A percentile compares a stretch with the other conserved stretches of the same genome.
Conservation (phyloP, 306 rosid genomes). For the Argentina anserina region DNA sequence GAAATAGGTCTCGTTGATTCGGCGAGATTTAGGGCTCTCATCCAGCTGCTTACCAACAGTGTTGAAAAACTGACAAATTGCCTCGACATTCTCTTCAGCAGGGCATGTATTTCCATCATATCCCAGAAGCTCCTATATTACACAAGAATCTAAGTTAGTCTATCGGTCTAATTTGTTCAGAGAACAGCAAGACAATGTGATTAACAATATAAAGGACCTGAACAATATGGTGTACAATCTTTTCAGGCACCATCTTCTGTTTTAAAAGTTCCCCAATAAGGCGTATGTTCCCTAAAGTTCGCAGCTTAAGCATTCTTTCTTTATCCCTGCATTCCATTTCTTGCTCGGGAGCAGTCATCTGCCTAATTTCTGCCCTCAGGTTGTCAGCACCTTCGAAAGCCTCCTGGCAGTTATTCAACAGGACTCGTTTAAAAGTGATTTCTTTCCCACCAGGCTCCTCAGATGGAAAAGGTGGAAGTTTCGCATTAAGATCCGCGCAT, state of each 20-base stretch:
- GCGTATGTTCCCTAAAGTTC: slow-evolving; percentile 43
- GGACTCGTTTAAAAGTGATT: slow-evolving; percentile 36
- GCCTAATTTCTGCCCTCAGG: slow-evolving; percentile 36
- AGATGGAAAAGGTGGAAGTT: slow-evolving; percentile 35
- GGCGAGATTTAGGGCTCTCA: slow-evolving; percentile 65
- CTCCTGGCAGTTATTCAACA: slow-evolving; percentile 40
- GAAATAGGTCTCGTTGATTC: slow-evolving; percentile 70
- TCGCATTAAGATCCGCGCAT: slow-evolving; percentile 38
- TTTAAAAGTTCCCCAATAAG: slow-evolving; percentile 45
- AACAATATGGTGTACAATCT: slow-evolving; percentile 45
- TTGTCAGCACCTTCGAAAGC: slow-evolving; percentile 42
- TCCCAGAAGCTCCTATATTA: slow-evolving; percentile 35
- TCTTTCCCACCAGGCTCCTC: slow-evolving; percentile 36
- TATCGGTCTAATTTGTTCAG: neutral
- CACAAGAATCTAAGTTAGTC: slow-evolving; percentile 10
- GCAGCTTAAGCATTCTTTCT: slow-evolving; percentile 37
- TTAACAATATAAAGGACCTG: slow-evolving; percentile 24
- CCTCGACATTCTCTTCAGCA: slow-evolving; percentile 45
- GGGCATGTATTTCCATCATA: slow-evolving; percentile 29
- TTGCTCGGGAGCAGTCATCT: slow-evolving; percentile 38
- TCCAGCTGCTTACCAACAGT: slow-evolving; percentile 89
- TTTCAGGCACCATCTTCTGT: slow-evolving; percentile 42
- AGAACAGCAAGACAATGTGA: neutral
- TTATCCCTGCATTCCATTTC: slow-evolving; percentile 38
- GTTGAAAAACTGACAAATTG: slow-evolving; percentile 69